Evolutionary conservation across 2,329 filamentous ascomycete species (phyloP), one percentile per base, ranked within the genome.

Genomic region (Beauveria australis): DNA sequence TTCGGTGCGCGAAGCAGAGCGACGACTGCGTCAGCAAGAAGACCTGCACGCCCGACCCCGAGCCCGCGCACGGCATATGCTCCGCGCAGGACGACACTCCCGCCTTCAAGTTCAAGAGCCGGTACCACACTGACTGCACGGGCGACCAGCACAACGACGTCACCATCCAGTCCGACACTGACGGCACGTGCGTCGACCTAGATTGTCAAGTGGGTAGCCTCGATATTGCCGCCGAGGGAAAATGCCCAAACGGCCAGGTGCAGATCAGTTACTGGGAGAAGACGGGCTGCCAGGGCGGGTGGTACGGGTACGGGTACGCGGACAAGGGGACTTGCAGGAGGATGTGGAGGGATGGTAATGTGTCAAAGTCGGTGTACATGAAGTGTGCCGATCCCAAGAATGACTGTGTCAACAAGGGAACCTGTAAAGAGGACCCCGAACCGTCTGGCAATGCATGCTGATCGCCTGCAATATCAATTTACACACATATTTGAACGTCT

Each of bases 101-200:
- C 46, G 37, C 56, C 6, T 59, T 59, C 24, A 30, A 52, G 43
- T 4, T 63, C 52, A 48, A 58, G 28, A 54, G 47, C n/a, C 24
- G 6, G 12, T 61, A 59, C 51, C 61, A 58, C 22, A 24, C 44
- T 5, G 61, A 63, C 53, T 58, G 61, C 26, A 60, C 61, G 0
- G 61, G 61, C 16, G 53, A 47, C 10, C 14, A 56, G n/a, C 28
- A 61, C 40, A 63, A 63, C 41, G 47, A 55, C 9, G 26, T 52
- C 16, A 28, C 37, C 5, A 16, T 63, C 16, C 24, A 47, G 30
- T 9, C 10, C 19, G 18, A 49, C 18, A 48, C 30, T 3, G 41
- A 63, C 9, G 53, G 58, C 16, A 8, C 28, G 4, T 63, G 62
- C 49, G 37, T 63, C n/a, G 37, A 63, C 44, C 53, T 57, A 7